phyloP scores from a whole-genome alignment of 345 rosid genomes.

The Conringia planisiliqua region DNA sequence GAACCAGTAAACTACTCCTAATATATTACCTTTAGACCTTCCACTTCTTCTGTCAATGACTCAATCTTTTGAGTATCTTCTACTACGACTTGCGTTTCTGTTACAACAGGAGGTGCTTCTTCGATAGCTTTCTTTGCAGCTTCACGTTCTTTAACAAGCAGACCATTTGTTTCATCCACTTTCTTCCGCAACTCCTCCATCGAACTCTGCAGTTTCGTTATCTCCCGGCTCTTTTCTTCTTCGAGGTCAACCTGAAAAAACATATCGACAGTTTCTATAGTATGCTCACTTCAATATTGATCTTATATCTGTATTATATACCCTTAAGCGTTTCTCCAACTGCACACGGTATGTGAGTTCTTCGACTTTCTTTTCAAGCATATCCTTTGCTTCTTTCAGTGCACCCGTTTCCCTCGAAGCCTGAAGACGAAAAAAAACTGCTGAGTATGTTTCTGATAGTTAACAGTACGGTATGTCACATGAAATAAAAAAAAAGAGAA shows the following conservation, averaged over 20 bases:
- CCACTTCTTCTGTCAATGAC: slow-evolving; percentile 51
- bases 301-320: not conserved
- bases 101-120: slow-evolving; percentile 55
- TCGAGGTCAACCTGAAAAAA: slow-evolving; percentile 55
- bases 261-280: not conserved
- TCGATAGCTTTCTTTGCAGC: slow-evolving; percentile 45
- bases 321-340: slow-evolving; percentile 65
- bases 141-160: slow-evolving; percentile 55
- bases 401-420: slow-evolving; percentile 77
- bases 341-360: slow-evolving; percentile 71
- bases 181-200: slow-evolving; percentile 50
- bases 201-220: slow-evolving; percentile 44
- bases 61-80: slow-evolving; percentile 56
- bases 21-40: slow-evolving; percentile 35
- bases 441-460: not conserved
- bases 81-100: slow-evolving; percentile 56
- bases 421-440: slow-evolving; percentile 27
- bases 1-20: not conserved
- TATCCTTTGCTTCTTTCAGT: slow-evolving; percentile 68
- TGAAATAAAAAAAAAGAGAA: not conserved
- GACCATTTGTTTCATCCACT: slow-evolving; percentile 47
- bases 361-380: slow-evolving; percentile 61
- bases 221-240: slow-evolving; percentile 55
- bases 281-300: not conserved
- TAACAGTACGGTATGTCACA: not conserved